Evolutionary conservation across 2,329 filamentous ascomycete genomes (phyloP).

Genomic region (Fusarium bulbicola): DNA sequence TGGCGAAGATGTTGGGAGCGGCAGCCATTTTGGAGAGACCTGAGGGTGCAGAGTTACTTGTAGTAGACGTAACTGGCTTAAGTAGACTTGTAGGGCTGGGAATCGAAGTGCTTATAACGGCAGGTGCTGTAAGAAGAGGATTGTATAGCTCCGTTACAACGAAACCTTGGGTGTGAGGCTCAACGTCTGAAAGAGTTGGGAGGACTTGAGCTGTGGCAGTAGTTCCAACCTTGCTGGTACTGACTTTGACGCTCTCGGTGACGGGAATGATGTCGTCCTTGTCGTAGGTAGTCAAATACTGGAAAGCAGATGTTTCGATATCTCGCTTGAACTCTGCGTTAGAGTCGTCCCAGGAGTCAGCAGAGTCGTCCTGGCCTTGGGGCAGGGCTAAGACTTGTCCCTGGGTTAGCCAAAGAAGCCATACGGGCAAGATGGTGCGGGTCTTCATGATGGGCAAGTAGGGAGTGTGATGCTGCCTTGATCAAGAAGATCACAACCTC

Average conservation of each 20-base stretch:
- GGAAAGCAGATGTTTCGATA: conserved; percentile 27
- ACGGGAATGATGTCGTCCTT: conserved; percentile 42
- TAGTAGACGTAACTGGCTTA: conserved; percentile 34
- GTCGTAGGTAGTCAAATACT: conserved; percentile 40
- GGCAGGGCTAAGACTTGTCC: conserved; percentile 37
- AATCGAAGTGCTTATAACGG: conserved; percentile 42
- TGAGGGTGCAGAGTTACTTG: conserved; percentile 31
- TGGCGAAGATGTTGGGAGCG: conserved; percentile 62
- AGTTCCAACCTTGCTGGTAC: conserved; percentile 33
- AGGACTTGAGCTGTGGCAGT: conserved; percentile 44
- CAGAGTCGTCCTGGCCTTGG: conserved; percentile 2
- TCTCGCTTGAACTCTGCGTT: conserved; percentile 33
- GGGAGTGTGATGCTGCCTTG: conserved; percentile 1
- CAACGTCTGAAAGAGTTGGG: conserved; percentile 43
- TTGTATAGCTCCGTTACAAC: conserved; percentile 40
- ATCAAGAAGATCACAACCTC: conserved; percentile 17
- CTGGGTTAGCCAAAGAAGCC: conserved; percentile 42
- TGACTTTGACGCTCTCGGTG: conserved; percentile 40
- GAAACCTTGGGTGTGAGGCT: conserved; percentile 46
- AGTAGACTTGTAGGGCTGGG: conserved; percentile 50
- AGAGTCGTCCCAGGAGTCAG: conserved; percentile 9
- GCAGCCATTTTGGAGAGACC: conserved; percentile 40
- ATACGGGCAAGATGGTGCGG: conserved; percentile 33
- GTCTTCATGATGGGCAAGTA: conserved; percentile 37
- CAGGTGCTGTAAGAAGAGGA: conserved; percentile 23